Evolutionary conservation across 2,329 filamentous ascomycete genomes (phyloP).

Genomic region (Phyllosticta citriasiana): DNA sequence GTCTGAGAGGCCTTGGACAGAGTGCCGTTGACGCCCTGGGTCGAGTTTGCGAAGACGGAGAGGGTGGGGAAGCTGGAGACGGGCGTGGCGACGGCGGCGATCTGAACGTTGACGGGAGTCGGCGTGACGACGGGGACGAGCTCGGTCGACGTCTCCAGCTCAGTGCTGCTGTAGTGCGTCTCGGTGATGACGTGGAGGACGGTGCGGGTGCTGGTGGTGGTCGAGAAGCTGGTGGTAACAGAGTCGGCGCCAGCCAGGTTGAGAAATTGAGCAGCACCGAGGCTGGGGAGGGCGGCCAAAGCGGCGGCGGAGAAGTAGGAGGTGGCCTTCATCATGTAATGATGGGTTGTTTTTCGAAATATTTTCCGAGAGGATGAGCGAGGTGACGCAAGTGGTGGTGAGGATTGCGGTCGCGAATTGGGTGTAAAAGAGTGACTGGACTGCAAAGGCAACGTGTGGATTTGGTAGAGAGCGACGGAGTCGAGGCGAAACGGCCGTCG

Average conservation of each 20-base stretch:
- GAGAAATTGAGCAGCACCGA: constrained; percentile 20
- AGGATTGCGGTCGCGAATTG: background rate
- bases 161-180: constrained; percentile 21
- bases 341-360: background rate
- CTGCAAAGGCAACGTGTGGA: background rate
- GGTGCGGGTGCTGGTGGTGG: constrained; percentile 16
- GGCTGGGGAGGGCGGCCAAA: constrained; percentile 25
- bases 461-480: background rate
- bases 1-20: background rate
- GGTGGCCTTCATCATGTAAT: constrained; percentile 20
- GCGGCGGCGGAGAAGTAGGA: constrained; percentile 24
- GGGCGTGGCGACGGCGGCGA: constrained; percentile 9
- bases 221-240: constrained; percentile 13
- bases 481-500: background rate
- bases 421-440: too few species aligned
- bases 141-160: constrained; percentile 21
- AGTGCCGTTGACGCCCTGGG: constrained; percentile 7
- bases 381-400: background rate
- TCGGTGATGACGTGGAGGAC: constrained; percentile 30
- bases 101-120: constrained; percentile 14
- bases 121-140: constrained; percentile 24
- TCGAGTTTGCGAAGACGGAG: constrained; percentile 8
- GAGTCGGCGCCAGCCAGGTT: constrained; percentile 23
- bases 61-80: constrained; percentile 10
- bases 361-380: background rate